A percentile compares a stretch with the other conserved stretches of the same genome.
phyloP scores from a whole-genome alignment of 176 grass and related monocot genomes.

The Elaeis guineensis region DNA sequence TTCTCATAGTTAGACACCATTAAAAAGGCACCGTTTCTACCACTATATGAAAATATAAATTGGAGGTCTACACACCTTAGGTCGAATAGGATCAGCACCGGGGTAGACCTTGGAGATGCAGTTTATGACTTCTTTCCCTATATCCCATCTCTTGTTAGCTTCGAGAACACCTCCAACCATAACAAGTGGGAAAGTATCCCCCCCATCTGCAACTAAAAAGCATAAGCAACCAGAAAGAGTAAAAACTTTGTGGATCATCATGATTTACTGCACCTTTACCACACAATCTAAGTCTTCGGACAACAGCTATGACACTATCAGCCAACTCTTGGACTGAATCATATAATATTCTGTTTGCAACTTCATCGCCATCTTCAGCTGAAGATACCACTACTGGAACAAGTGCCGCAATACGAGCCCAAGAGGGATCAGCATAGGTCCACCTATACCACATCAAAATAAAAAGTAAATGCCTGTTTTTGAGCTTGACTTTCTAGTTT shows the following conservation, averaged over 20 bases:
- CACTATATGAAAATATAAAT: too few species aligned
- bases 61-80: constrained; percentile 36
- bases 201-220: constrained; percentile 61
- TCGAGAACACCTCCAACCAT: constrained; percentile 95
- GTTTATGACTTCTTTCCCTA: constrained; percentile 66
- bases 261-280: constrained; percentile 49
- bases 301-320: constrained; percentile 90
- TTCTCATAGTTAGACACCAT: too few species aligned
- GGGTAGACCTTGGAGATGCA: constrained; percentile 75
- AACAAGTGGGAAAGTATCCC: constrained; percentile 73
- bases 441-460: constrained; percentile 37
- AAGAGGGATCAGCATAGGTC: constrained; percentile 97
- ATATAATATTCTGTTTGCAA: constrained; percentile 87
- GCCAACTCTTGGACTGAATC: constrained; percentile 80
- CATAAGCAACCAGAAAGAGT: too few species aligned
- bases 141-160: constrained; percentile 88
- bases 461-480: constrained; percentile 11
- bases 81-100: constrained; percentile 56
- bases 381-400: constrained; percentile 90
- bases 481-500: not conserved
- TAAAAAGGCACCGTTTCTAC: too few species aligned
- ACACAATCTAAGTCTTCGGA: constrained; percentile 68
- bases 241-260: too few species aligned
- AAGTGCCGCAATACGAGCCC: constrained; percentile 95
- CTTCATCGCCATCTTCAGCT: constrained; percentile 88